Base-by-base conservation (phyloP, 495 filamentous ascomycete genomes). In the Aspergillus nidulans region DNA sequence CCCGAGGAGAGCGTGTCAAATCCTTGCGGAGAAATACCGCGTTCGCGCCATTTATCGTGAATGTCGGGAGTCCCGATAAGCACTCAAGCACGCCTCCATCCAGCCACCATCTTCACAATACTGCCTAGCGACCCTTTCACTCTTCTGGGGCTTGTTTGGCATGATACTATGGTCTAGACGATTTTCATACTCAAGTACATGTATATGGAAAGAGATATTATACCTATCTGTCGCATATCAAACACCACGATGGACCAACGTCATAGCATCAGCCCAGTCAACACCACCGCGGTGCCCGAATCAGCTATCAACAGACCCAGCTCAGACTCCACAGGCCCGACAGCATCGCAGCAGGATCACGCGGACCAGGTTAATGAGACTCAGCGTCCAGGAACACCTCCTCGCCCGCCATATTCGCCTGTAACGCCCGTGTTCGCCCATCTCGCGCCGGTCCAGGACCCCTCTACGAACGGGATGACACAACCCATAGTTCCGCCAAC, bases 391-490 rank as follows among this genome's bases (percentile, higher is more conserved):
- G 66, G 69, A 25, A 77, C 75, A 19, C 75, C 75, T 45, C 74
- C 74, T 39, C 70, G 69, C 25, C 75, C 75, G 23, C 70, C 75
- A 7, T 78, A 77, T 59, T 78, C 75, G 28, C 75, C 75, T 19
- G 71, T 78, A 24, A 78, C 75, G 4, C 75, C 75, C 8, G 70
- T 72, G 28, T 68, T 77, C 53, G 63, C 70, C 23, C 70, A 74
- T 48, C 71, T 76, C 10, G 67, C 67, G 30, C 68, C 69, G 18
- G 62, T 74, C 53, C 53, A 34, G 9, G 15, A 21, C 50, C 39
- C 50, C 16, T 36, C 32, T 21, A 28, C 64, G 13, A 63, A 65
- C 30, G 63, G 61, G 39, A 54, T 62, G 19, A 52, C 69, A 15
- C 67, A 59, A 34, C 63, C 65, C 39, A 73, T 76, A 39, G 43